Base-by-base conservation (phyloP, 805 yeast genomes). In the Yarrowia sp. region DNA sequence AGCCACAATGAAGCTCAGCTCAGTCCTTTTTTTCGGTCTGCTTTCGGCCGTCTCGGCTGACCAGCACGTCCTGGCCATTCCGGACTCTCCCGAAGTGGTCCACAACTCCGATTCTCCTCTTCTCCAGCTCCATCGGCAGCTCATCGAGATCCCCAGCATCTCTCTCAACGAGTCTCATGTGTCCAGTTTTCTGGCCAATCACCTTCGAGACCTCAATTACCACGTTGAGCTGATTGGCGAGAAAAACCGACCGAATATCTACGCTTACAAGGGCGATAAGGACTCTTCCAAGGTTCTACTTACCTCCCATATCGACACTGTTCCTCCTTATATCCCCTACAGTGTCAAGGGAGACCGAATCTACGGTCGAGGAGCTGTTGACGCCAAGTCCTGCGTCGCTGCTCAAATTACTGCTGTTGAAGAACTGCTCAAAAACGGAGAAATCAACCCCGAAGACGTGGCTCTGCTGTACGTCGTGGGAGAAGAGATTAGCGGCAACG, bases 301-400 rank as follows among this genome's bases (percentile, higher is more conserved):
- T 22, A 84, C 89, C 0, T 82, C 89, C 12, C 92, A 87, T 70
- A 82, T 86, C 38, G 92, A 87, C 70, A 87, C 91, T 0, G 92
- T 87, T 11, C 91, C 91, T 12, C 90, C 90, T 0, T 86, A 70
- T 69, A 72, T 86, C 61, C 81, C 81, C 2, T 87, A 86, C 72
- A 69, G 70, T 2, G 73, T 80, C 12, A 70, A 72, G 28, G 86
- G 83, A 2, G 77, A 81, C 51, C 72, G 73, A 28, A 84, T 87
- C 17, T 81, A 79, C 70, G 92, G 92, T 22, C 78, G 92, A 64
- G 92, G 92, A 2, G 72, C 88, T 1, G 79, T 82, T 65, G 92
- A 87, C 70, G 92, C 89, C n/a, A 87, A 87, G 71, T 89, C 80
- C 0, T 84, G 89, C 10, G 85, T 87, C 17, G 88, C 89, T 0